Evolutionary conservation across 805 yeast genomes (phyloP).

Genomic region (Wickerhamiella cacticola): DNA sequence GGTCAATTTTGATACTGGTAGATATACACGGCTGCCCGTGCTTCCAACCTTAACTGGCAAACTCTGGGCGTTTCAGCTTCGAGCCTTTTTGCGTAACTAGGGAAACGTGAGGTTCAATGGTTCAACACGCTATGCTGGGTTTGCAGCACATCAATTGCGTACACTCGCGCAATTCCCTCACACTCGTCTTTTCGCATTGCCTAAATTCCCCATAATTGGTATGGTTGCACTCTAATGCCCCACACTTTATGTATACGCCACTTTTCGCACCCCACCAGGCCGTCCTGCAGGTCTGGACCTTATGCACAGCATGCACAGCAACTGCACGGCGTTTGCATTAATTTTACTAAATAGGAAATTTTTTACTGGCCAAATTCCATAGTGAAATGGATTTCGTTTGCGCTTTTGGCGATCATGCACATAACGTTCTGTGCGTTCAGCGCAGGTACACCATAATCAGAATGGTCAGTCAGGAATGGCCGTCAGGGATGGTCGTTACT

Average conservation of each 20-base stretch:
- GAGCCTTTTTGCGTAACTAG: neutral
- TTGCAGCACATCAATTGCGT: too few relatives aligned
- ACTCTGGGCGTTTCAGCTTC: neutral
- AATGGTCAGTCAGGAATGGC: too few relatives aligned
- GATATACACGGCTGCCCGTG: neutral
- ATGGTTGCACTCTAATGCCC: neutral
- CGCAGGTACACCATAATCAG: too few relatives aligned
- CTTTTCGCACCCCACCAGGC: neutral
- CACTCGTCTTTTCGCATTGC: too few relatives aligned
- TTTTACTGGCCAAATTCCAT: too few relatives aligned
- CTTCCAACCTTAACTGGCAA: neutral
- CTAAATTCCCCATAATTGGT: too few relatives aligned
- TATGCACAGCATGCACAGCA: slow-evolving; percentile 1
- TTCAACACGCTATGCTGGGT: too few relatives aligned
- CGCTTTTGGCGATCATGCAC: too few relatives aligned
- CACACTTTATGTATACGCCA: neutral
- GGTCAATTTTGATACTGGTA: neutral
- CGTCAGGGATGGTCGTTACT: too few relatives aligned
- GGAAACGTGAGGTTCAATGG: neutral
- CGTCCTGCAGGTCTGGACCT: neutral
- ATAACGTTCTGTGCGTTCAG: too few relatives aligned
- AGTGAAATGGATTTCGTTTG: too few relatives aligned
- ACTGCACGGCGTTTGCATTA: neutral
- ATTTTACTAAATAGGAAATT: neutral
- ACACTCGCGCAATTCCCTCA: neutral